A percentile compares a stretch with the other conserved stretches of the same genome.
phyloP scores from a whole-genome alignment of 768 basidiomycete genomes.

The Podaxis carcinomalis region DNA sequence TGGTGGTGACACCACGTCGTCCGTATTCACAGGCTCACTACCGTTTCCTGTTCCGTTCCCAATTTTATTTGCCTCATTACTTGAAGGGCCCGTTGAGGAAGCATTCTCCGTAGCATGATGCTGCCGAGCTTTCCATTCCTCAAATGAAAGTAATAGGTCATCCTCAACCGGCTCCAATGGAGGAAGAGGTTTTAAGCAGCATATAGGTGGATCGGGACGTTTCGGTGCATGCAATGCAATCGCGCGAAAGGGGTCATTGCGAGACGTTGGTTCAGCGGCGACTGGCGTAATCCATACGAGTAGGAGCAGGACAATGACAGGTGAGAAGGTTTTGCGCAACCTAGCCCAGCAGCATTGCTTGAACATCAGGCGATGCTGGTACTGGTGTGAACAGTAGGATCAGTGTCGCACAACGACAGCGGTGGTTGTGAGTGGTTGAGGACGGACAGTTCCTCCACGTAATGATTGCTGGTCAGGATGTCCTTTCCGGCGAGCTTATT shows the following conservation, averaged over 20 bases:
- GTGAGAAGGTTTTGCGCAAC: conserved; percentile 4
- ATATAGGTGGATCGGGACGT: conserved; percentile 54
- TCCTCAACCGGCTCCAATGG: conserved; percentile 50
- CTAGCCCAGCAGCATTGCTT: background rate
- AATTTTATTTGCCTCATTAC: background rate
- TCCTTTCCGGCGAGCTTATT: background rate
- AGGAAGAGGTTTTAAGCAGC: conserved; percentile 58
- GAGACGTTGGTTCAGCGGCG: conserved; percentile 26
- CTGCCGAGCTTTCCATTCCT: conserved; percentile 84
- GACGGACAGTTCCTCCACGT: conserved; percentile 2
- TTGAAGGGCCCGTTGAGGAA: conserved; percentile 19
- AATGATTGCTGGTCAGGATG: background rate
- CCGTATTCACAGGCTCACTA: conserved; percentile 9
- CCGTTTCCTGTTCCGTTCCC: conserved; percentile 7
- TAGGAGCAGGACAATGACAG: conserved; percentile 5
- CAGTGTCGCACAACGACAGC: background rate
- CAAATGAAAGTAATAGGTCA: conserved; percentile 72
- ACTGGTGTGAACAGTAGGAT: background rate
- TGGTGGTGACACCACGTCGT: conserved; percentile 5
- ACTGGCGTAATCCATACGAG: conserved; percentile 25
- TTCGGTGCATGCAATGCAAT: conserved; percentile 46
- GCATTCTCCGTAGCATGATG: conserved; percentile 30
- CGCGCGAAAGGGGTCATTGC: conserved; percentile 60
- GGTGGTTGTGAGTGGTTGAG: background rate
- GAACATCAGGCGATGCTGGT: conserved; percentile 1